phyloP scores from a whole-genome alignment of 169 alveolate species.

The Perkinsus chesapeaki region DNA sequence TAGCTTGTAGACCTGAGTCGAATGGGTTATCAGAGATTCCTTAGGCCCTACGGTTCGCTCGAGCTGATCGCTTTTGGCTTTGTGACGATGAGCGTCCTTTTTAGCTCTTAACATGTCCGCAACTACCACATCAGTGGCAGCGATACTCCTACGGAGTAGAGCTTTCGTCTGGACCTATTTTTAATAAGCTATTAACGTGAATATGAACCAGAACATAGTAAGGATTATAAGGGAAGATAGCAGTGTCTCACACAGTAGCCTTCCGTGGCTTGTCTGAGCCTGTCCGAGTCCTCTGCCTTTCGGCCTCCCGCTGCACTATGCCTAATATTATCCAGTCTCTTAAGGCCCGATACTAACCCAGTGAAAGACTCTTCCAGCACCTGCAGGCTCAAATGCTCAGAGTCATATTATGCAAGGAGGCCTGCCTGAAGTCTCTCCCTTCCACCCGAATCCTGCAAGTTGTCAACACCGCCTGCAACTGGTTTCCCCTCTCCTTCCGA shows the following conservation, averaged over 20 bases:
- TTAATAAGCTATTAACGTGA: neutral
- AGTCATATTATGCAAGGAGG: neutral
- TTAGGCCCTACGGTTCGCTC: neutral
- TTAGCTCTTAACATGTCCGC: neutral
- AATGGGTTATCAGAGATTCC: neutral
- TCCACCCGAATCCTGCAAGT: neutral
- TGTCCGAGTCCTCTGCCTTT: neutral
- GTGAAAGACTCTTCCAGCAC: neutral
- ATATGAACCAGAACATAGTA: no score
- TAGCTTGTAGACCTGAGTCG: neutral
- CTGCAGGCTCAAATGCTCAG: neutral
- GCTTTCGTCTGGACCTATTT: neutral
- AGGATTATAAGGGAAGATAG: no score
- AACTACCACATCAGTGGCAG: neutral
- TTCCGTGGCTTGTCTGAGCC: neutral
- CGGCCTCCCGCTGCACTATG: neutral
- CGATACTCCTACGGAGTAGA: neutral
- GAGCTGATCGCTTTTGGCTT: neutral
- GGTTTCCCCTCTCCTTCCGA: neutral
- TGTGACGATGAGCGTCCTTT: neutral
- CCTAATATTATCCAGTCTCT: neutral
- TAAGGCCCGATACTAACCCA: neutral
- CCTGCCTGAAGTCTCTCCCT: neutral
- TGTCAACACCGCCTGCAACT: neutral
- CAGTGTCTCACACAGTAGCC: neutral